Percentiles rank a stretch among this genome's conserved stretches.
phyloP scores from a whole-genome alignment of 1,284 basidiomycete genomes.

The Rhodotorula sp. region DNA sequence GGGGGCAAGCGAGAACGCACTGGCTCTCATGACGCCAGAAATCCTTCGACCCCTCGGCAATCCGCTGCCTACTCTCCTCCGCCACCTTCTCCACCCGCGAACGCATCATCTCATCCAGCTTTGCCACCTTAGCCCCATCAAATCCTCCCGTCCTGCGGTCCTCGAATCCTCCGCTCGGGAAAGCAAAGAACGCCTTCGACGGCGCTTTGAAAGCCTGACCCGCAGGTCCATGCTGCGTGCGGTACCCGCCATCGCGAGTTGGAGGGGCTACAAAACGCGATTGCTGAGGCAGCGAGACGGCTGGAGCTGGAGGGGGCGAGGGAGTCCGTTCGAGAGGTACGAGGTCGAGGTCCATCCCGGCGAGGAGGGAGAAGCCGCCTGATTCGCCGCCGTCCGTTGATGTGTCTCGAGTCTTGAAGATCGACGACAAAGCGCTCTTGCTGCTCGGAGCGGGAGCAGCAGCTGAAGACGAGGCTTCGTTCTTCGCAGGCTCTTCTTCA shows the following conservation, averaged over 20 bases:
- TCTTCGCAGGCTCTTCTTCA: slow-evolving; percentile 7
- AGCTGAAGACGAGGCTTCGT: slow-evolving; percentile 5
- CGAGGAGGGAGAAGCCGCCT: slow-evolving; percentile 36
- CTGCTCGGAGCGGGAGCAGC: not conserved
- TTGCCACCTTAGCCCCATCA: not conserved
- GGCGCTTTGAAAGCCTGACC: slow-evolving; percentile 10
- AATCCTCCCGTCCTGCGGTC: not conserved
- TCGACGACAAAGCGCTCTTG: slow-evolving; percentile 36
- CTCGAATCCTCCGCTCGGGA: slow-evolving; percentile 20
- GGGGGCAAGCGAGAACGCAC: slow-evolving; percentile 12
- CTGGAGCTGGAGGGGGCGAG: slow-evolving; percentile 12
- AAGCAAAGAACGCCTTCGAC: slow-evolving; percentile 25
- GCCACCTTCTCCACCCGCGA: not conserved
- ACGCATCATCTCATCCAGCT: slow-evolving; percentile 1
- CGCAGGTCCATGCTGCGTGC: not conserved
- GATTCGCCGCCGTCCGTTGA: not conserved
- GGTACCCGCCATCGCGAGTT: not conserved
- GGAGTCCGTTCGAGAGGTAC: slow-evolving; percentile 28
- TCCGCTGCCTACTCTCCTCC: not conserved
- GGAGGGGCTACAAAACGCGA: slow-evolving; percentile 8
- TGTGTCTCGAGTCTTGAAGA: slow-evolving; percentile 19
- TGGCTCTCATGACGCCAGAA: slow-evolving; percentile 31
- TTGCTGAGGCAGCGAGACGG: slow-evolving; percentile 4
- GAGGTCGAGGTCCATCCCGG: slow-evolving; percentile 38
- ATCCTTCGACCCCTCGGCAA: slow-evolving; percentile 6